Conservation (phyloP, 768 basidiomycete genomes). For the Sporobolomyces roseus region DNA sequence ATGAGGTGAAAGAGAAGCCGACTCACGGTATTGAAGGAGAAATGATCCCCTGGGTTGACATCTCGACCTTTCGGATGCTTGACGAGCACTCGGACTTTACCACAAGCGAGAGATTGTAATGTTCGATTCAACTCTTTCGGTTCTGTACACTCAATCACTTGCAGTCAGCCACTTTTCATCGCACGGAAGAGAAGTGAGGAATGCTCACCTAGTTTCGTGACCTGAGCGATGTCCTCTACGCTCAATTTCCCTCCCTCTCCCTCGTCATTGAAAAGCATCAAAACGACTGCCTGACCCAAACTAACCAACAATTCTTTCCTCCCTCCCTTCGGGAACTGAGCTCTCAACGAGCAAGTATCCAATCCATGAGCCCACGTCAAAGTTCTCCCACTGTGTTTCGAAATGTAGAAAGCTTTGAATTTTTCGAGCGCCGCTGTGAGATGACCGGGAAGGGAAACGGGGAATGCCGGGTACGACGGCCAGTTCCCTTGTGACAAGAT, state of each 20-base stretch:
- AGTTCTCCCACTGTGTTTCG: conserved; percentile 68
- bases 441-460: conserved; percentile 58
- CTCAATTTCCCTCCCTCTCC: conserved; percentile 53
- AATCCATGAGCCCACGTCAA: conserved; percentile 84
- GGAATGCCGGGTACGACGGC: conserved; percentile 55
- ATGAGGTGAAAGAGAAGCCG: neutral
- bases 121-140: conserved; percentile 71
- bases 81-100: conserved; percentile 77
- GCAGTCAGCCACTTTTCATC: neutral
- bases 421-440: conserved; percentile 67
- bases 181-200: neutral
- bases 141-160: conserved; percentile 52
- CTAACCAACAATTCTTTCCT: conserved; percentile 85
- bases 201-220: conserved; percentile 67
- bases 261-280: conserved; percentile 77
- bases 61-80: conserved; percentile 77
- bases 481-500: conserved; percentile 83
- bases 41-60: conserved; percentile 69
- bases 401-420: conserved; percentile 70
- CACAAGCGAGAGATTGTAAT: conserved; percentile 86
- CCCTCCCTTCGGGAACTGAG: conserved; percentile 57
- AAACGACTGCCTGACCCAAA: conserved; percentile 80
- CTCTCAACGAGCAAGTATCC: conserved; percentile 72
- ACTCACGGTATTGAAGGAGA: conserved; percentile 67
- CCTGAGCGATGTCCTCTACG: conserved; percentile 64